These are phyloP conservation scores for Ogataea paraovalis DNA, from an alignment of 805 yeast species.

Conservation along the genomic window DNA sequence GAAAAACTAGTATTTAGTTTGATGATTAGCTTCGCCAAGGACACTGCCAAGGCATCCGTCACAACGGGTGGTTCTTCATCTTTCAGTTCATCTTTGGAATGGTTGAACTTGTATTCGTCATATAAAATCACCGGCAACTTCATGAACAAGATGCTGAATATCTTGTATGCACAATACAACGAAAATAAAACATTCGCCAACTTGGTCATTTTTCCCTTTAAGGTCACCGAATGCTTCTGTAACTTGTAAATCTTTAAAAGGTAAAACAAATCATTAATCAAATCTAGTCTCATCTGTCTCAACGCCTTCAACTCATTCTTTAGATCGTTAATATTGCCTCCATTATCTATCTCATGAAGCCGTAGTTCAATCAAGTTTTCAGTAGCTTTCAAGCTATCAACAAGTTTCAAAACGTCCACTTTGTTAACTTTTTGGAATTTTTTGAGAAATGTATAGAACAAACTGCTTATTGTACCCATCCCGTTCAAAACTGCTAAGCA, in stretches of 20 bases:
- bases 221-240: conserved; percentile 7
- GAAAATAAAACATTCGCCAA: conserved; percentile 29
- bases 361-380: conserved; percentile 33
- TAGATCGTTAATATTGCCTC: conserved; percentile 25
- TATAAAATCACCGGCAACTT: conserved; percentile 35
- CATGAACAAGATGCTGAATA: conserved; percentile 38
- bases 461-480: conserved; percentile 47
- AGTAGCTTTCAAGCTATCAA: conserved; percentile 41
- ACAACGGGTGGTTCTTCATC: conserved; percentile 10
- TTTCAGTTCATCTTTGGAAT: conserved; percentile 1
- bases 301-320: conserved; percentile 38
- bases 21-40: conserved; percentile 38
- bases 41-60: conserved; percentile 46
- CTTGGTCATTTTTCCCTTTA: conserved; percentile 12
- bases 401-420: conserved; percentile 31
- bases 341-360: conserved; percentile 27
- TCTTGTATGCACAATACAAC: conserved; percentile 47
- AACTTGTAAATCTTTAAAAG: conserved; percentile 8
- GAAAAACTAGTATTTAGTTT: conserved; percentile 23
- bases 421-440: conserved; percentile 26
- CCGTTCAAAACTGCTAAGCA: conserved; percentile 49
- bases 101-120: conserved; percentile 10
- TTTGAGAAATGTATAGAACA: conserved; percentile 28
- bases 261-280: conserved; percentile 15
- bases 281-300: conserved; percentile 24